Conservation (phyloP, 352 stramenopile genomes). For the Phytopythium oedochilum region DNA sequence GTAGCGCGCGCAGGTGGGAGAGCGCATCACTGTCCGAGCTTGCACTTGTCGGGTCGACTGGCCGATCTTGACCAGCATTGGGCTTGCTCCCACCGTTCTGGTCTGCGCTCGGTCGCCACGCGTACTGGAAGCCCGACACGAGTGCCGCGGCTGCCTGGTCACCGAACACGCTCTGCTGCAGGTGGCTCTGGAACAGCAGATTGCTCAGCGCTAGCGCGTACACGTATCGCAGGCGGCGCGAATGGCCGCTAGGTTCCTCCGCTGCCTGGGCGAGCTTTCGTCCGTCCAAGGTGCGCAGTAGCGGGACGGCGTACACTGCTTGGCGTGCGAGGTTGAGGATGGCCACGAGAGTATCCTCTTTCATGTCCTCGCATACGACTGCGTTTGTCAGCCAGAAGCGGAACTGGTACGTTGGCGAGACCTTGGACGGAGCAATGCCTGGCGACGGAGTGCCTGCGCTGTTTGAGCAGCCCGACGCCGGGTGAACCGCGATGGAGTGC, state of each 20-base stretch:
- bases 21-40: conserved; percentile 10
- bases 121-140: conserved; percentile 49
- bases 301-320: conserved; percentile 32
- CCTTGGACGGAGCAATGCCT: background rate
- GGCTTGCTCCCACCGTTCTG: background rate
- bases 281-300: conserved; percentile 53
- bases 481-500: conserved; percentile 24
- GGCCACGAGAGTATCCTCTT: conserved; percentile 58
- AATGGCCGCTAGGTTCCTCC: conserved; percentile 25
- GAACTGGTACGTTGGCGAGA: conserved; percentile 2
- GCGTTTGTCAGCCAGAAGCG: conserved; percentile 9
- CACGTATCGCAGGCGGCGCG: conserved; percentile 44
- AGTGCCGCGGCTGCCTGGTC: conserved; percentile 48
- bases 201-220: conserved; percentile 65
- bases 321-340: conserved; percentile 65
- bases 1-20: conserved; percentile 20
- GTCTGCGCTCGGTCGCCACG: background rate
- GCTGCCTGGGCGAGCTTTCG: conserved; percentile 42
- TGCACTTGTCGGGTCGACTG: background rate
- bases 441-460: background rate
- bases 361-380: conserved; percentile 38
- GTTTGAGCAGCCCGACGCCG: background rate
- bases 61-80: conserved; percentile 1
- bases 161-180: conserved; percentile 62
- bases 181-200: conserved; percentile 55